Evolutionary conservation across 352 stramenopile genomes (phyloP).

Genomic region (Globisporangium nunn): DNA sequence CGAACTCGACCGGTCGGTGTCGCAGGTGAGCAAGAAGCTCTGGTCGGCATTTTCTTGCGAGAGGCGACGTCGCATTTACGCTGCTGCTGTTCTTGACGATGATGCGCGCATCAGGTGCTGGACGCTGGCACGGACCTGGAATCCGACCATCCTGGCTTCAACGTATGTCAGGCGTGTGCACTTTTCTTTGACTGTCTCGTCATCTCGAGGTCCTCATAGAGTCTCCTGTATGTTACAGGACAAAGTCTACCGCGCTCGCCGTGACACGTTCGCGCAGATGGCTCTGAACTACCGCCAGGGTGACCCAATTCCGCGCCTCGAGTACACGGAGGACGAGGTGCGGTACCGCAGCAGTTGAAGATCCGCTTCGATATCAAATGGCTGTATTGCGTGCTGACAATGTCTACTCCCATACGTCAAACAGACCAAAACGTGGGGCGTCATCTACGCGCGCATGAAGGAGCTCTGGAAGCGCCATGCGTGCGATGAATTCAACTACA

Average conservation of each 20-base stretch:
- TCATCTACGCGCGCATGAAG: constrained; percentile 93
- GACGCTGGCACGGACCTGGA: constrained; percentile 93
- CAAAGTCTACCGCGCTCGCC: constrained; percentile 86
- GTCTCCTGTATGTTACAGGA: constrained; percentile 29
- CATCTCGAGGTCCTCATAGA: neutral
- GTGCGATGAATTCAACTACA: constrained; percentile 96
- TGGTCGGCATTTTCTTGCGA: neutral
- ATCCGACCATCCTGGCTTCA: constrained; percentile 94
- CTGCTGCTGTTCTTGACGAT: neutral
- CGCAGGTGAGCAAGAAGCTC: constrained; percentile 5
- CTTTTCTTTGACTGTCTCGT: neutral
- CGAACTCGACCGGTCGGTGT: constrained; percentile 69
- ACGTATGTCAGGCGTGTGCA: constrained; percentile 27
- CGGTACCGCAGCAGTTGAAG: constrained; percentile 1
- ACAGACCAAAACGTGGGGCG: constrained; percentile 81
- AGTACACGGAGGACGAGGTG: constrained; percentile 94
- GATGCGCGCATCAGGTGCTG: constrained; percentile 37
- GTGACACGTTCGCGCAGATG: constrained; percentile 84
- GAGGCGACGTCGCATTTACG: neutral
- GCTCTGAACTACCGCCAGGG: constrained; percentile 89
- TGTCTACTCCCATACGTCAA: neutral
- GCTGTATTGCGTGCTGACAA: neutral
- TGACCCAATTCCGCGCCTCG: constrained; percentile 87
- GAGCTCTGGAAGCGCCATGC: constrained; percentile 91
- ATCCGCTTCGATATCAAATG: neutral